Conservation (phyloP, 2,329 filamentous ascomycete genomes). For the Chrysoporthe deuterocubensis region DNA sequence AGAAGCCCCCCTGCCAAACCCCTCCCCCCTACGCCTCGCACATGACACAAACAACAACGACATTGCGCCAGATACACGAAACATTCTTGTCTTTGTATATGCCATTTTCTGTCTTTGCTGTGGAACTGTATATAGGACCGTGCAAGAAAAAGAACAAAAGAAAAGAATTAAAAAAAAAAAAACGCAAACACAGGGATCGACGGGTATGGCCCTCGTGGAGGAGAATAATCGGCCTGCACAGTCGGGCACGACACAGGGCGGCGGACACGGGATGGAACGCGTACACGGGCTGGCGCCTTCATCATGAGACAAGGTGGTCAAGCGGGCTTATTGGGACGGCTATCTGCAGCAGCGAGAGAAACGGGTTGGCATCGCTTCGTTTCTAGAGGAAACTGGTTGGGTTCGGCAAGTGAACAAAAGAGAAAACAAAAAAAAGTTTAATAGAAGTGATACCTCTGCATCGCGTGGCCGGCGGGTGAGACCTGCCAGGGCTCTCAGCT, state of each 20-base stretch:
- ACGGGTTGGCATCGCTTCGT: neutral
- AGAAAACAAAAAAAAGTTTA: neutral
- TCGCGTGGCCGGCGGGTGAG: neutral
- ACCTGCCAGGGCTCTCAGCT: neutral
- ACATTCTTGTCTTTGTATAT: neutral
- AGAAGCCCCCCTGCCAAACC: neutral
- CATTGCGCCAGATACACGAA: neutral
- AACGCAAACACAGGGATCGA: too few species aligned
- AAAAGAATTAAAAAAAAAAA: neutral
- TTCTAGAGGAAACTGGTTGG: slow-evolving; percentile 7
- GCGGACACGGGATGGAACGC: neutral
- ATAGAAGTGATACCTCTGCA: slow-evolving; percentile 15
- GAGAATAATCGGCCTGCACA: slow-evolving; percentile 1
- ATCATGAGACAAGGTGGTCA: slow-evolving; percentile 13
- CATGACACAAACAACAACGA: neutral
- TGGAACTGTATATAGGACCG: slow-evolving; percentile 23
- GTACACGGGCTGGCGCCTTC: slow-evolving; percentile 20
- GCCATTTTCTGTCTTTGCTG: slow-evolving; percentile 4
- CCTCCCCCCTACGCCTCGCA: neutral
- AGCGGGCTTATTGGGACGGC: slow-evolving; percentile 8
- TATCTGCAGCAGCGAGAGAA: slow-evolving; percentile 22
- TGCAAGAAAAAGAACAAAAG: neutral
- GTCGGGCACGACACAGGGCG: neutral
- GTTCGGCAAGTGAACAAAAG: neutral
- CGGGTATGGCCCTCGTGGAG: neutral